These are phyloP conservation scores for Raphanus hybrid DNA, from an alignment of 441 rosid genomes.

Conservation along the genomic window DNA sequence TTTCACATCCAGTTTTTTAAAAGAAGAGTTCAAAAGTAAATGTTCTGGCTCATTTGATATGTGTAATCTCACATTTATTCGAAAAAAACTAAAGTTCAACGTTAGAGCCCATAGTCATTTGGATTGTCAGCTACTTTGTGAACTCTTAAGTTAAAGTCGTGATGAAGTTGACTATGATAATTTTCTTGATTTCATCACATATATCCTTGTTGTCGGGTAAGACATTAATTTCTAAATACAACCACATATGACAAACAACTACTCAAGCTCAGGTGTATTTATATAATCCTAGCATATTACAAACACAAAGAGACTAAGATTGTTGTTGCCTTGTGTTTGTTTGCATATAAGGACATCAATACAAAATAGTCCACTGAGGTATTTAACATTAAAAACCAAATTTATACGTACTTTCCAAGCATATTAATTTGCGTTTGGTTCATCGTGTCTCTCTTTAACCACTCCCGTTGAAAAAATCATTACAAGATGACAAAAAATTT, in stretches of 20 bases:
- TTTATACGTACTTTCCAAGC: slow-evolving; percentile 37
- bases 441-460: slow-evolving; percentile 42
- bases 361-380: slow-evolving; percentile 35
- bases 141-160: slow-evolving; percentile 27
- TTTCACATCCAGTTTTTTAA: not conserved
- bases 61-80: too few relatives aligned
- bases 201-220: slow-evolving; percentile 33
- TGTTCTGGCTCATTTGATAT: not conserved
- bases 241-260: slow-evolving; percentile 37
- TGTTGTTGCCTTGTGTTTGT: slow-evolving; percentile 44
- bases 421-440: slow-evolving; percentile 34
- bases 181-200: slow-evolving; percentile 35
- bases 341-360: slow-evolving; percentile 36
- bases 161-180: slow-evolving; percentile 29
- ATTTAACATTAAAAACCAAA: slow-evolving; percentile 9
- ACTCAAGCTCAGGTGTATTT: slow-evolving; percentile 25
- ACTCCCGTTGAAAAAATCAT: slow-evolving; percentile 44
- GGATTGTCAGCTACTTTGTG: not conserved
- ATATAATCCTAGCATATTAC: slow-evolving; percentile 33
- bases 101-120: slow-evolving; percentile 1
- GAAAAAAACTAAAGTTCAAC: not conserved
- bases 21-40: not conserved
- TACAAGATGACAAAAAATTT: slow-evolving; percentile 39
- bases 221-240: slow-evolving; percentile 36
- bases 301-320: slow-evolving; percentile 43